A percentile compares a stretch with the other conserved stretches of the same genome.
Evolutionary conservation across 169 alveolate species (phyloP).

Genomic region (Haemoproteus tartakovskyi): DNA sequence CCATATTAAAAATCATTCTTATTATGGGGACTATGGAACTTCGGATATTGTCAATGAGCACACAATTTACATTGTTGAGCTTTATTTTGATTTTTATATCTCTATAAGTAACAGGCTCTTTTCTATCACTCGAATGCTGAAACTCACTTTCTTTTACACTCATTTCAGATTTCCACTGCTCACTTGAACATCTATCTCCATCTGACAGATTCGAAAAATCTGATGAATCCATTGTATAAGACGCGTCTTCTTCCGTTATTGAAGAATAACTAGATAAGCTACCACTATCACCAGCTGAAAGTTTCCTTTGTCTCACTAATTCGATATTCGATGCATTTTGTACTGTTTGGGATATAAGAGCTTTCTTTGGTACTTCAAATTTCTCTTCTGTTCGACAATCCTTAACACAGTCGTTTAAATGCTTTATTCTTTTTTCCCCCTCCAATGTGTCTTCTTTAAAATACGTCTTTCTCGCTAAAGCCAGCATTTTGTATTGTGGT

Average conservation of each 20-base stretch:
- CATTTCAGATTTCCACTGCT: neutral
- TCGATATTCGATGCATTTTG: neutral
- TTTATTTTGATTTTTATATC: slow-evolving; percentile 69
- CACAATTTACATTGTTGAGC: slow-evolving; percentile 75
- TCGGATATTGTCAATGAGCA: slow-evolving; percentile 80
- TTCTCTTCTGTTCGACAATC: no score
- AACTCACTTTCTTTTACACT: neutral
- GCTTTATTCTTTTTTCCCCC: neutral
- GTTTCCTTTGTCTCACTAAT: neutral
- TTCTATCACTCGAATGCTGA: neutral
- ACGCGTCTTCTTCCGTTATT: neutral
- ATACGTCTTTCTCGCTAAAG: neutral
- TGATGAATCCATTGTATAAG: no score
- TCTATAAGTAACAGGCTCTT: slow-evolving; percentile 34
- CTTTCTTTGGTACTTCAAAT: no score
- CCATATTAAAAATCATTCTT: slow-evolving; percentile 67
- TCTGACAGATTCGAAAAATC: no score
- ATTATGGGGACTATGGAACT: slow-evolving; percentile 80
- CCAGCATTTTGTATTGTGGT: neutral
- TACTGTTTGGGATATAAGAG: no score
- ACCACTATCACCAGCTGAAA: neutral
- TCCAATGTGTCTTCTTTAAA: neutral
- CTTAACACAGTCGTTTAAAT: no score
- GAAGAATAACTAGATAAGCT: neutral
- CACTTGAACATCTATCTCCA: no score